Evolutionary conservation across 2,329 filamentous ascomycete genomes (phyloP), one percentile per base, ranked within the genome.

Genomic region (Neoarthrinium moseri): DNA sequence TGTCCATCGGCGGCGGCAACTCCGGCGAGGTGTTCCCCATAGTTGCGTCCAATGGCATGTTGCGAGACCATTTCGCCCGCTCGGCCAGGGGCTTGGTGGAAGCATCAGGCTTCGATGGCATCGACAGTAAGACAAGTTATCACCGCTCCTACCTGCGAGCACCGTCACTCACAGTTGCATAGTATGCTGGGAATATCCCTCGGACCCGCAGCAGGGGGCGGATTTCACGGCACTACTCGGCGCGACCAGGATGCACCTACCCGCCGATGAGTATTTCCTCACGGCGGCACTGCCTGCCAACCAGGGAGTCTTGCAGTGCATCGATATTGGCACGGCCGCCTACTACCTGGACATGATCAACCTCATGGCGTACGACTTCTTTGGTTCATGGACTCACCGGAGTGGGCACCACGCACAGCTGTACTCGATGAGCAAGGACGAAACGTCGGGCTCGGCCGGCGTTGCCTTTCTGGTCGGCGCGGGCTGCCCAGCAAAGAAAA

Each of bases 121-220:
- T 94, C 52, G 89, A 94, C 62, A 83, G 88, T 91, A 70, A 63
- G 78, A 35, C 33, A 41, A 33, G n/a, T n/a, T n/a, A n/a, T n/a
- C n/a, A n/a, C n/a, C n/a, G n/a, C n/a, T n/a, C n/a, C n/a, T n/a
- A n/a, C n/a, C n/a, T n/a, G n/a, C 33, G 20, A 38, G 36, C 13
- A 41, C 13, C 18, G 15, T n/a, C n/a, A 22, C n/a, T 18, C 20
- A 18, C 13, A 27, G 33, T 17, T 27, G 35, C n/a, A 27, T 48
- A 92, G 88, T 94, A 61, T 84, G 87, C 57, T 94, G 89, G 89
- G 84, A 90, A 61, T 87, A 89, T 56, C 88, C 89, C 2, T 75
- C 76, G 45, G 75, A 86, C 59, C 62, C 73, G 2, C 72, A 81
- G 43, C 80, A 91, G 65, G 87, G 87, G 20, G 70, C 75, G 50